Percentiles rank a stretch among this genome's conserved stretches.
Conservation (phyloP, 2,329 filamentous ascomycete species). For the Aspergillus brunneoviolaceus region DNA sequence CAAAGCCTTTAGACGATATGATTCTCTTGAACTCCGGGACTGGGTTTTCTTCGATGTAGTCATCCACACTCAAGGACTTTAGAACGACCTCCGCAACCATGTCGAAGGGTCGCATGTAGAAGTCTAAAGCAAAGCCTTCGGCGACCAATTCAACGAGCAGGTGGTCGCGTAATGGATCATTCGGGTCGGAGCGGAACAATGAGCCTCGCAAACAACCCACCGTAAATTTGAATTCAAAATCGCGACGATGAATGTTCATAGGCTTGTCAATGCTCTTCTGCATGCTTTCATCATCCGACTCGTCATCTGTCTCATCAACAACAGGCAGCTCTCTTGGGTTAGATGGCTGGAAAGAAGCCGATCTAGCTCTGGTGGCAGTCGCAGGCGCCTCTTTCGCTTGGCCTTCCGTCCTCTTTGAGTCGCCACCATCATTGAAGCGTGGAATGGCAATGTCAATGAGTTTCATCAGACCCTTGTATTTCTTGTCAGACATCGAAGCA, state of each 20-base stretch:
- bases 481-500: slow-evolving; percentile 86
- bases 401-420: slow-evolving; percentile 34
- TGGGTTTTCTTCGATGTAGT: slow-evolving; percentile 86
- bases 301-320: slow-evolving; percentile 67
- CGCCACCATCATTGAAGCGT: slow-evolving; percentile 61
- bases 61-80: slow-evolving; percentile 82
- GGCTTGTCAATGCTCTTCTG: slow-evolving; percentile 47
- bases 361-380: slow-evolving; percentile 51
- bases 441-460: slow-evolving; percentile 94
- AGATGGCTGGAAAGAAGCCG: slow-evolving; percentile 72
- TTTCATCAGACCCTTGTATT: slow-evolving; percentile 96
- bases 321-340: slow-evolving; percentile 73
- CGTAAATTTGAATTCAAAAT: slow-evolving; percentile 95
- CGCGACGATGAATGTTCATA: slow-evolving; percentile 78
- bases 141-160: slow-evolving; percentile 89
- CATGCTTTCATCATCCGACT: slow-evolving; percentile 62
- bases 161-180: slow-evolving; percentile 71
- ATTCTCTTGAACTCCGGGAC: slow-evolving; percentile 94
- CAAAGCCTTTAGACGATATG: slow-evolving; percentile 80
- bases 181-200: slow-evolving; percentile 80
- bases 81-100: slow-evolving; percentile 91
- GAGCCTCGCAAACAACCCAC: slow-evolving; percentile 94
- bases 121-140: slow-evolving; percentile 81
- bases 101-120: slow-evolving; percentile 84
- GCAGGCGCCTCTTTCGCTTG: slow-evolving; percentile 32